Evolutionary conservation across 1,284 basidiomycete genomes (phyloP).

Genomic region (Cerioporus squamosus): DNA sequence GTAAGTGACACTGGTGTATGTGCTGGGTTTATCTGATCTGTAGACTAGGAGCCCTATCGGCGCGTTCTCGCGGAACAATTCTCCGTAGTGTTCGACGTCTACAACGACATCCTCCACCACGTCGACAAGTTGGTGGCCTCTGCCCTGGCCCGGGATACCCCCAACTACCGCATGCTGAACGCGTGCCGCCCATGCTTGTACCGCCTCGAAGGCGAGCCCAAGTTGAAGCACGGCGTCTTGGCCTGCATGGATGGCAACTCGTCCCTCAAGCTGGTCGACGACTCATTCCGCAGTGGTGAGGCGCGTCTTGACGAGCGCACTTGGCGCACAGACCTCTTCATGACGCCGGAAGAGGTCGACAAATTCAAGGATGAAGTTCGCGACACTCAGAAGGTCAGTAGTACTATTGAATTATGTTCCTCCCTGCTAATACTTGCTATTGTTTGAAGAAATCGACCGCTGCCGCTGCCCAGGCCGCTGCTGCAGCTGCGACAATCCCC

Average conservation of each 20-base stretch:
- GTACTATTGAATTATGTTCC: too few species aligned
- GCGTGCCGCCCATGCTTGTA: constrained; percentile 35
- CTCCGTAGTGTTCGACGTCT: neutral
- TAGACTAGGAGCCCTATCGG: neutral
- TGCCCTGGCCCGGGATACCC: constrained; percentile 21
- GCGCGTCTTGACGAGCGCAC: neutral
- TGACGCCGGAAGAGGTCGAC: constrained; percentile 26
- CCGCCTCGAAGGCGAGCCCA: constrained; percentile 32
- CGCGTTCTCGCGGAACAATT: neutral
- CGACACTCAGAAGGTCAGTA: neutral
- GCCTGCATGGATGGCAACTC: constrained; percentile 36
- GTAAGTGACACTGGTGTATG: neutral
- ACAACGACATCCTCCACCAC: neutral
- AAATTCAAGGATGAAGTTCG: constrained; percentile 24
- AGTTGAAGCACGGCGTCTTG: too few species aligned
- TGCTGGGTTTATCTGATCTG: neutral
- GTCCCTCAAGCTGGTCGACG: constrained; percentile 34
- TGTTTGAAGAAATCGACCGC: too few species aligned
- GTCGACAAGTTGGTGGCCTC: neutral
- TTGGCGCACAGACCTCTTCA: constrained; percentile 12
- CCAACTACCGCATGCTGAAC: constrained; percentile 31
- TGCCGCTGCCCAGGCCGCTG: too few species aligned
- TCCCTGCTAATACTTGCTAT: too few species aligned
- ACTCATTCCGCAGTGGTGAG: constrained; percentile 1
- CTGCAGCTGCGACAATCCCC: too few species aligned